Evolutionary conservation across 148 eudicot genomes (phyloP).

Genomic region (Vaccinium vitisidaea): DNA sequence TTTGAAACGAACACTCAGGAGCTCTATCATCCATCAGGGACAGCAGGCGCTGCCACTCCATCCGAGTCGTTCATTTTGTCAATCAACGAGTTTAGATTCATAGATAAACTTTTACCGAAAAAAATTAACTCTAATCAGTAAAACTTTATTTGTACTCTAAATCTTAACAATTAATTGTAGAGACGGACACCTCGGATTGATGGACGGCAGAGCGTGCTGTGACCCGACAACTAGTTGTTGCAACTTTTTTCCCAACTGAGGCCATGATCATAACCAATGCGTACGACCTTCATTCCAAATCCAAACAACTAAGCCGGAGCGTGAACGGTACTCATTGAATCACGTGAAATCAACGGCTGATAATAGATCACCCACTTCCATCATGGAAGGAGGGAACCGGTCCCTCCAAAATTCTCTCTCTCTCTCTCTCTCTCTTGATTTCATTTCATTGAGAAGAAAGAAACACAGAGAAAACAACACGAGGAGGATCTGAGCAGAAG

Average conservation of each 20-base stretch:
- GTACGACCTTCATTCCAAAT: not conserved
- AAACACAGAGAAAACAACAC: not conserved
- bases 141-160: too few relatives aligned
- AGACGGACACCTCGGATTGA: too few relatives aligned
- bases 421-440: not conserved
- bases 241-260: not conserved
- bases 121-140: too few relatives aligned
- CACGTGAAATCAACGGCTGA: conserved; percentile 18
- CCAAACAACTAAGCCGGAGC: not conserved
- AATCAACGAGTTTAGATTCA: too few relatives aligned
- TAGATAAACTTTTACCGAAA: too few relatives aligned
- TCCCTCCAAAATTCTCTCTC: not conserved
- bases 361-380: not conserved
- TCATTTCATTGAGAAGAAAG: not conserved
- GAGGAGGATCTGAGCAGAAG: not conserved
- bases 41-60: too few relatives aligned
- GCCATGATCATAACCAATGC: not conserved
- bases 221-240: too few relatives aligned
- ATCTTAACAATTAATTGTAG: too few relatives aligned
- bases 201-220: too few relatives aligned
- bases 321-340: conserved; percentile 18
- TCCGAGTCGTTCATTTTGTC: too few relatives aligned
- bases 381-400: not conserved
- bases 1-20: too few relatives aligned
- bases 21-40: too few relatives aligned